phyloP scores from a whole-genome alignment of 1,139 yeast genomes.

The Taphrina sp. region DNA sequence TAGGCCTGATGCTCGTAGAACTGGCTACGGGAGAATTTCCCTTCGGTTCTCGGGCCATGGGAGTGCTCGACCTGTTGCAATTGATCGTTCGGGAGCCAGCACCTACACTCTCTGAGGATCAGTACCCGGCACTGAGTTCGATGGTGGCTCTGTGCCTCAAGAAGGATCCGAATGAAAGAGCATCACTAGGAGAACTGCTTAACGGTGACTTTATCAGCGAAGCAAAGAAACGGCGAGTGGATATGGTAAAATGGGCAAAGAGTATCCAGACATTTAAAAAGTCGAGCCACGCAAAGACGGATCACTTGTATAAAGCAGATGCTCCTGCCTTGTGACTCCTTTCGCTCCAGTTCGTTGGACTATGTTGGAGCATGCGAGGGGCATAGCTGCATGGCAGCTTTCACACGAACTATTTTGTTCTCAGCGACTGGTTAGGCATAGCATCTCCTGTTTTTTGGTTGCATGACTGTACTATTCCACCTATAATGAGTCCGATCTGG shows the following conservation, averaged over 20 bases:
- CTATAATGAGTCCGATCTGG: too few relatives aligned
- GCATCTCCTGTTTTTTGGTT: too few relatives aligned
- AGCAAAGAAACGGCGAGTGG: constrained; percentile 49
- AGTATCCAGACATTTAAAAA: constrained; percentile 32
- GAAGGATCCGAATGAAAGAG: constrained; percentile 26
- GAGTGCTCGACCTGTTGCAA: constrained; percentile 84
- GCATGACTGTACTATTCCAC: too few relatives aligned
- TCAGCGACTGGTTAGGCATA: too few relatives aligned
- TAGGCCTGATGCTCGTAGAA: constrained; percentile 86
- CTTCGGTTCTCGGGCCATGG: constrained; percentile 59
- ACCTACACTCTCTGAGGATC: constrained; percentile 53
- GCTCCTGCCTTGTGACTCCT: too few relatives aligned
- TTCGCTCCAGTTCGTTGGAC: too few relatives aligned
- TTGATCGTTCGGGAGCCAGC: constrained; percentile 91
- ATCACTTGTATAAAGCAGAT: too few relatives aligned
- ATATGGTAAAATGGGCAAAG: constrained; percentile 57
- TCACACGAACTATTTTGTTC: too few relatives aligned
- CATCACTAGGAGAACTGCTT: constrained; percentile 18
- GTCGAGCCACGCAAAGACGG: too few relatives aligned
- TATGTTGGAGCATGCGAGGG: too few relatives aligned
- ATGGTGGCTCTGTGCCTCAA: constrained; percentile 23
- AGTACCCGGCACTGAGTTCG: constrained; percentile 20
- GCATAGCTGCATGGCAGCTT: too few relatives aligned
- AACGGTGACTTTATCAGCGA: constrained; percentile 47
- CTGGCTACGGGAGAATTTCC: constrained; percentile 79